Evolutionary conservation across 192 early-diverging fungal species (phyloP).

Genomic region (Linnemannia elongata): DNA sequence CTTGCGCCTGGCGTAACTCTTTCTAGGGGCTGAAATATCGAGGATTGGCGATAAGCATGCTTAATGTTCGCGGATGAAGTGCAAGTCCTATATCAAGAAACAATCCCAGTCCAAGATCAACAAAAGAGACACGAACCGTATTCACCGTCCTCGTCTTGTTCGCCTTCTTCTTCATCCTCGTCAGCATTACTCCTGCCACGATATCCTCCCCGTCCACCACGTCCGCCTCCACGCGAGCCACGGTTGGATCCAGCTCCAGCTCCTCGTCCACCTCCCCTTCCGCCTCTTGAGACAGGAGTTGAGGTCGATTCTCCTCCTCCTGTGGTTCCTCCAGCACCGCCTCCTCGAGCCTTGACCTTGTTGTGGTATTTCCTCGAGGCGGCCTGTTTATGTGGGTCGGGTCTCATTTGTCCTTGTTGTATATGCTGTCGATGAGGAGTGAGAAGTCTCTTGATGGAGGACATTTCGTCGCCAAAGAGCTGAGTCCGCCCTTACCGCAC

Average conservation of each 20-base stretch:
- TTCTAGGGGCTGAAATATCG: slow-evolving; percentile 20
- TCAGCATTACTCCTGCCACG: slow-evolving; percentile 9
- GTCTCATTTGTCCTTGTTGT: slow-evolving; percentile 31
- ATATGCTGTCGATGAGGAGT: background rate
- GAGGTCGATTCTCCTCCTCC: slow-evolving; percentile 10
- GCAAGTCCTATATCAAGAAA: background rate
- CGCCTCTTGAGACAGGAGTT: background rate
- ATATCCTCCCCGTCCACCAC: slow-evolving; percentile 25
- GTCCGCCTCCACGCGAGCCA: background rate
- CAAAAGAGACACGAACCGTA: background rate
- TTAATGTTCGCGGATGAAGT: background rate
- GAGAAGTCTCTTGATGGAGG: background rate
- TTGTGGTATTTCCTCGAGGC: slow-evolving; percentile 54
- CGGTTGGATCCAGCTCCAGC: background rate
- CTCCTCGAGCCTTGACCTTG: slow-evolving; percentile 39
- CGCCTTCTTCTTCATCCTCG: slow-evolving; percentile 6
- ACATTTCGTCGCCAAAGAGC: background rate
- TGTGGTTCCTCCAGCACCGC: slow-evolving; percentile 13
- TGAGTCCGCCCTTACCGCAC: background rate
- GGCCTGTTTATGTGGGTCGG: slow-evolving; percentile 55
- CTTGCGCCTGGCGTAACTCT: slow-evolving; percentile 47
- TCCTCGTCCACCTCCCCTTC: slow-evolving; percentile 16
- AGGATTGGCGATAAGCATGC: background rate
- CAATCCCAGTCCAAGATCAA: background rate
- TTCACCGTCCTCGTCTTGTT: slow-evolving; percentile 12